Conservation (phyloP, 2,329 filamentous ascomycete genomes). For the Ceratocystis alfenasii region DNA sequence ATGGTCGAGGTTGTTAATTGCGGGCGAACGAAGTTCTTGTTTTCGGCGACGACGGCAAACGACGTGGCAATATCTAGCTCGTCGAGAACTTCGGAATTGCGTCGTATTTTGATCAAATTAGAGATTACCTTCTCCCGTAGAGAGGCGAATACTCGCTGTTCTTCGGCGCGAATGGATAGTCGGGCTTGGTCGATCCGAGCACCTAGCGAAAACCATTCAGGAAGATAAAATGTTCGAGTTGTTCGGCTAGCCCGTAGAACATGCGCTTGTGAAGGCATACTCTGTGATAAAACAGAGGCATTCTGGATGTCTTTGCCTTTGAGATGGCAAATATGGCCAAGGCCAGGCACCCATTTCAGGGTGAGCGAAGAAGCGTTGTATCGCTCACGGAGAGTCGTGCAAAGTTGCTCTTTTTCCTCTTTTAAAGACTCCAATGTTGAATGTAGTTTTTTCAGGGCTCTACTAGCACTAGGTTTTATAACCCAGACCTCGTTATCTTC, state of each 20-base stretch:
- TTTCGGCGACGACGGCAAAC: conserved; percentile 65
- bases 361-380: conserved; percentile 55
- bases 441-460: conserved; percentile 55
- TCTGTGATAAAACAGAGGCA: conserved; percentile 23
- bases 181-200: conserved; percentile 65
- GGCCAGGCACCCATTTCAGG: conserved; percentile 72
- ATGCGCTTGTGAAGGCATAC: conserved; percentile 26
- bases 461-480: conserved; percentile 58
- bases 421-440: conserved; percentile 48
- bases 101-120: conserved; percentile 73
- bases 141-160: conserved; percentile 63
- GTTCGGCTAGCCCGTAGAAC: conserved; percentile 68
- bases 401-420: conserved; percentile 48
- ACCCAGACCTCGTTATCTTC: conserved; percentile 51
- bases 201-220: conserved; percentile 75
- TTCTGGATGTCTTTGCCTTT: conserved; percentile 60
- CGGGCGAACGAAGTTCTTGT: conserved; percentile 63
- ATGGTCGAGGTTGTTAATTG: conserved; percentile 53
- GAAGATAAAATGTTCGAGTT: conserved; percentile 71
- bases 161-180: conserved; percentile 68
- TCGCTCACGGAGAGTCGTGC: conserved; percentile 47
- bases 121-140: conserved; percentile 65
- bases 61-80: conserved; percentile 84
- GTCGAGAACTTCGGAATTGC: conserved; percentile 83
- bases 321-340: conserved; percentile 85